These are phyloP conservation scores for Citrullus amarus DNA, from an alignment of 306 rosid genomes.

Conservation along the genomic window DNA sequence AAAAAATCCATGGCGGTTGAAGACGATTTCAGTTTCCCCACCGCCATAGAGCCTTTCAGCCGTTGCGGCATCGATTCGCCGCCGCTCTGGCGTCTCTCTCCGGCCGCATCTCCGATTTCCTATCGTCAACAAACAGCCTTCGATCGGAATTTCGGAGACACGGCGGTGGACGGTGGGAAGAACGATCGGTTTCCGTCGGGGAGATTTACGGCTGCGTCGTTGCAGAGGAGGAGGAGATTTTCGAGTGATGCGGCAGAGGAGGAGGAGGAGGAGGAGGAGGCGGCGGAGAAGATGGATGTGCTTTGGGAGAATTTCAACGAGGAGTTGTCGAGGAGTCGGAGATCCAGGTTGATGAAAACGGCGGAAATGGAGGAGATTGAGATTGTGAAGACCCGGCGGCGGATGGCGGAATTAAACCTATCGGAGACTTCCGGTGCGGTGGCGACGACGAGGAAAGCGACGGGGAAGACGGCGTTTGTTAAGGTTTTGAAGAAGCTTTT, in stretches of 20 bases:
- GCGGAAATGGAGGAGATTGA: background rate
- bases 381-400: background rate
- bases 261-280: background rate
- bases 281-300: constrained; percentile 10
- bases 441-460: background rate
- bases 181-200: background rate
- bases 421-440: background rate
- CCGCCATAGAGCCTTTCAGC: background rate
- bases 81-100: constrained; percentile 12
- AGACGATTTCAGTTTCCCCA: constrained; percentile 11
- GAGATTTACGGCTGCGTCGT: background rate
- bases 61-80: constrained; percentile 12
- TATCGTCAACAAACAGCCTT: background rate
- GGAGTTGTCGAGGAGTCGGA: constrained; percentile 11
- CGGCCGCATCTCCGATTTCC: constrained; percentile 1
- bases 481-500: constrained; percentile 12
- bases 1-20: constrained; percentile 8
- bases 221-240: constrained; percentile 5
- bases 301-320: constrained; percentile 14
- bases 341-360: background rate
- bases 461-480: constrained; percentile 1
- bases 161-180: background rate
- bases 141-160: background rate
- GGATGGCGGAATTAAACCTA: background rate
- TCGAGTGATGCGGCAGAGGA: background rate